Conservation (phyloP, 768 basidiomycete genomes). For the Galerina sulciceps region DNA sequence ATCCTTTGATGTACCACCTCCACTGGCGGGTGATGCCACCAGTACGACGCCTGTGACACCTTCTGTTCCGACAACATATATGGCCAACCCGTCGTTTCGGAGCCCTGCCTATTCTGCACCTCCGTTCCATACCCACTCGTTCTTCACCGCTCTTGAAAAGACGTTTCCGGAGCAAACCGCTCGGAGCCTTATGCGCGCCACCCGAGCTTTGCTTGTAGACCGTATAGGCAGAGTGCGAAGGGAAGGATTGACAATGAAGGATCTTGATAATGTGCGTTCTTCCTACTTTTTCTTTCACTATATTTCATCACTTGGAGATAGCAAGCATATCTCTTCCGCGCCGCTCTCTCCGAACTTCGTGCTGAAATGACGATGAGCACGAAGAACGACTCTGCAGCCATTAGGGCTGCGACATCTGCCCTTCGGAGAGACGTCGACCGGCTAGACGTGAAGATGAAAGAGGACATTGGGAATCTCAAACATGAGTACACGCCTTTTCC, state of each 20-base stretch:
- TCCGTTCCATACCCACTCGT: slow-evolving; percentile 84
- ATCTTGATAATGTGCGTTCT: slow-evolving; percentile 76
- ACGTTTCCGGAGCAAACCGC: slow-evolving; percentile 78
- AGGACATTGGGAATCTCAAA: slow-evolving; percentile 85
- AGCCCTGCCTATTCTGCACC: slow-evolving; percentile 60
- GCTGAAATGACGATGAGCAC: slow-evolving; percentile 84
- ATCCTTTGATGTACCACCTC: not conserved
- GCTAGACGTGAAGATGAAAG: slow-evolving; percentile 90
- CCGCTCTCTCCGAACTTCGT: slow-evolving; percentile 88
- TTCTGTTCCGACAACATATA: slow-evolving; percentile 23
- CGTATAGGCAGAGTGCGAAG: slow-evolving; percentile 70
- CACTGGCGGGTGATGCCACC: slow-evolving; percentile 9
- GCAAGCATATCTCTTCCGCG: slow-evolving; percentile 96
- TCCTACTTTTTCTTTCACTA: not conserved
- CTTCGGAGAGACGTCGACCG: slow-evolving; percentile 87
- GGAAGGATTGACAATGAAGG: slow-evolving; percentile 76
- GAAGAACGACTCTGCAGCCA: slow-evolving; percentile 83
- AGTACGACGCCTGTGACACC: slow-evolving; percentile 9
- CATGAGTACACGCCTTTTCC: slow-evolving; percentile 76
- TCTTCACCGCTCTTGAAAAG: slow-evolving; percentile 72
- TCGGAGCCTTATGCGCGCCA: slow-evolving; percentile 82
- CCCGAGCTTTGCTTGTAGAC: slow-evolving; percentile 78
- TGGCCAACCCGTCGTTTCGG: slow-evolving; percentile 22
- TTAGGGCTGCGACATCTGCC: slow-evolving; percentile 75
- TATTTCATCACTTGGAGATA: slow-evolving; percentile 30